A percentile compares a stretch with the other conserved stretches of the same genome.
Conservation (phyloP, 768 basidiomycete genomes). For the Cytidiella melzeri region DNA sequence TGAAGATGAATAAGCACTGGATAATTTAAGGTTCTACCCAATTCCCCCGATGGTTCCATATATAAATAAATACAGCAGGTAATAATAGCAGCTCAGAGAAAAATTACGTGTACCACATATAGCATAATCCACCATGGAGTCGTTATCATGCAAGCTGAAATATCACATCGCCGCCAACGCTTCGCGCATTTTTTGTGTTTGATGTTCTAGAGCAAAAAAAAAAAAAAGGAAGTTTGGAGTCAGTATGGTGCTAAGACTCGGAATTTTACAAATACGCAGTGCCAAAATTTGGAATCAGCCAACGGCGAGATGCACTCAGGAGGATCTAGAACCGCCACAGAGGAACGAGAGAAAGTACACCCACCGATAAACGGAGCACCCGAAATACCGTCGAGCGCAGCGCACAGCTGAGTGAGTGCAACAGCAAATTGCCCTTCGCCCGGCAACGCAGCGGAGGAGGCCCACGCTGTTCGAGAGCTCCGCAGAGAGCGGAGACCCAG, state of each 20-base stretch:
- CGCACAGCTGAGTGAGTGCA: conserved; percentile 2
- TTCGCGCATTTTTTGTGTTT: conserved; percentile 1
- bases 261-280: too few relatives aligned
- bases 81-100: too few relatives aligned
- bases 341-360: background rate
- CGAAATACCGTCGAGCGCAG: conserved; percentile 3
- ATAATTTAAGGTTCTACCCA: too few relatives aligned
- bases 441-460: conserved; percentile 10
- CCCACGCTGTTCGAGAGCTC: conserved; percentile 9
- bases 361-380: conserved; percentile 10
- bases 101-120: too few relatives aligned
- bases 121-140: too few relatives aligned
- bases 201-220: conserved; percentile 1
- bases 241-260: too few relatives aligned
- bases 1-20: too few relatives aligned
- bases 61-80: too few relatives aligned
- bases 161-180: conserved; percentile 2
- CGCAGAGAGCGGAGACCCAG: conserved; percentile 8
- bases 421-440: conserved; percentile 8
- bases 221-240: too few relatives aligned
- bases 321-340: background rate
- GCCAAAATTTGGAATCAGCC: too few relatives aligned
- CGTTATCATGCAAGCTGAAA: too few relatives aligned
- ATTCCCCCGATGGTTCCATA: too few relatives aligned
- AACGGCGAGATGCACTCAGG: background rate